Conservation (phyloP, 169 alveolate genomes). For the Besnoitia besnoiti region DNA sequence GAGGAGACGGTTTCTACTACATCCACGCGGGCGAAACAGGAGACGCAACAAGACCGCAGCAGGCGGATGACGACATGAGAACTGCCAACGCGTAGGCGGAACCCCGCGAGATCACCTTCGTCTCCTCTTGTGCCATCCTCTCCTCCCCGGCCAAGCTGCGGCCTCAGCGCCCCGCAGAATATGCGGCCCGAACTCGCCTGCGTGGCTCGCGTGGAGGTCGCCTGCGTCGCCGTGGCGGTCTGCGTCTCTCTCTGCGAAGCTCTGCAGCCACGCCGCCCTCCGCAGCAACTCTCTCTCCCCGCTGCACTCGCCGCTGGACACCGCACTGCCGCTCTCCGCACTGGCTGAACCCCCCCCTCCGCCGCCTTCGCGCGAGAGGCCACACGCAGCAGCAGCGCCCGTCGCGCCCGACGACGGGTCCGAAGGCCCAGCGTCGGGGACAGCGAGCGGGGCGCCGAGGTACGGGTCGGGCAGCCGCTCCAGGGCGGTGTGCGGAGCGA, state of each 20-base stretch:
- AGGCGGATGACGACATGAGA: too few relatives aligned
- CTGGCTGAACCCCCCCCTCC: too few relatives aligned
- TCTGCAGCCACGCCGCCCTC: too few relatives aligned
- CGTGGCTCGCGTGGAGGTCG: not conserved
- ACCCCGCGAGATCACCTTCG: not conserved
- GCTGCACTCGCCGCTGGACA: not conserved
- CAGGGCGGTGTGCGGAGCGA: not conserved
- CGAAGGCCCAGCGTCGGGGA: too few relatives aligned
- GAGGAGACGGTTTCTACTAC: too few relatives aligned
- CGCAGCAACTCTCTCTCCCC: not conserved
- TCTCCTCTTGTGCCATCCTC: not conserved
- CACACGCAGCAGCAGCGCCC: too few relatives aligned
- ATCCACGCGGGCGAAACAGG: too few relatives aligned
- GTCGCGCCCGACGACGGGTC: too few relatives aligned
- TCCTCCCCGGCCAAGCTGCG: conserved; percentile 27
- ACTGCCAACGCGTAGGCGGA: too few relatives aligned
- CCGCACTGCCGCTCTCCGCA: too few relatives aligned
- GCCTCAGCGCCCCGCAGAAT: not conserved
- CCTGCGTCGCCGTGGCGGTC: not conserved
- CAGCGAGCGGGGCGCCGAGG: not conserved
- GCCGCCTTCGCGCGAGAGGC: too few relatives aligned
- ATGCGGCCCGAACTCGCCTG: not conserved
- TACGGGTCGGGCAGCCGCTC: not conserved
- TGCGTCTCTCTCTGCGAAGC: not conserved
- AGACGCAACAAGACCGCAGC: too few relatives aligned